Evolutionary conservation across 2,329 filamentous ascomycete genomes (phyloP).

Genomic region (Aschersonia sp.): DNA sequence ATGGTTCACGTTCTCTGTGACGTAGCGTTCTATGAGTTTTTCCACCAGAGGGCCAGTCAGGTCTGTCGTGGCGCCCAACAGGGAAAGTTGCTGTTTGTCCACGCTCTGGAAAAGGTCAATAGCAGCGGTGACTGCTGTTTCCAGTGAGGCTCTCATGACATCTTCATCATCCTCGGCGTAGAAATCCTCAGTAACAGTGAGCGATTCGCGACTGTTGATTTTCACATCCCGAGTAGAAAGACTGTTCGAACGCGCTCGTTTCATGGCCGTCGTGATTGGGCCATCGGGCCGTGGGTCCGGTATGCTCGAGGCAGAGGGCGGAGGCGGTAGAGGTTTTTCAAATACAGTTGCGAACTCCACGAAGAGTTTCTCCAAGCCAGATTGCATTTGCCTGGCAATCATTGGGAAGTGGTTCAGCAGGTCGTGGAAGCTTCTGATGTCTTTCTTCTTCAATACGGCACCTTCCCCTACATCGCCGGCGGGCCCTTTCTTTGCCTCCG

Average conservation of each 20-base stretch:
- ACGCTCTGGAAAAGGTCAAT: slow-evolving; percentile 94
- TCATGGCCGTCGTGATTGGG: slow-evolving; percentile 38
- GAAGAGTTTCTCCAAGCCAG: slow-evolving; percentile 77
- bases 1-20: slow-evolving; percentile 85
- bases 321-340: slow-evolving; percentile 68
- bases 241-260: slow-evolving; percentile 38
- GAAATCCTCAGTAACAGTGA: slow-evolving; percentile 45
- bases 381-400: slow-evolving; percentile 93
- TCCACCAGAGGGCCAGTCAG: slow-evolving; percentile 86
- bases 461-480: slow-evolving; percentile 27
- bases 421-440: slow-evolving; percentile 81
- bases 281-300: slow-evolving; percentile 44
- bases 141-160: slow-evolving; percentile 72
- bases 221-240: slow-evolving; percentile 19
- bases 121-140: slow-evolving; percentile 81
- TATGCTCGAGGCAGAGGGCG: slow-evolving; percentile 46
- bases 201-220: slow-evolving; percentile 14
- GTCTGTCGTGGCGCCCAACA: slow-evolving; percentile 84
- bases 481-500: slow-evolving; percentile 20
- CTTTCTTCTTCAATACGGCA: slow-evolving; percentile 53
- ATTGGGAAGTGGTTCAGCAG: slow-evolving; percentile 83
- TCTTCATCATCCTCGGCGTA: slow-evolving; percentile 86
- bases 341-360: slow-evolving; percentile 77
- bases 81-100: slow-evolving; percentile 86
- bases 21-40: slow-evolving; percentile 84